phyloP scores from a whole-genome alignment of 495 filamentous ascomycete genomes.

The Choiromyces venosus region DNA sequence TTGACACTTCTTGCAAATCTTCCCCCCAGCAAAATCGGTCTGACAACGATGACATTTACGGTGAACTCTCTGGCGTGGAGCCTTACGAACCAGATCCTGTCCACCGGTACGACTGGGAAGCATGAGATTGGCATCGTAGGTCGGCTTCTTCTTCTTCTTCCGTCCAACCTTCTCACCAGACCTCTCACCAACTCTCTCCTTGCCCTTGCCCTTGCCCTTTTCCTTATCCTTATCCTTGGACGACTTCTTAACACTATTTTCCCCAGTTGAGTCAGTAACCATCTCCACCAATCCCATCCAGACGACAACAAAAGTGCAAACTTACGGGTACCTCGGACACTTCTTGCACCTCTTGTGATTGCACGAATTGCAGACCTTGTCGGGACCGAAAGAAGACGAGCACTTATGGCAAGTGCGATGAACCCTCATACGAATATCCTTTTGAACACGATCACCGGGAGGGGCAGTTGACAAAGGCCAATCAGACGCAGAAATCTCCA shows the following conservation, averaged over 20 bases:
- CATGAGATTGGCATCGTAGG: constrained; percentile 48
- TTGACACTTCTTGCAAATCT: constrained; percentile 63
- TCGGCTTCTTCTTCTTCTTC: constrained; percentile 43
- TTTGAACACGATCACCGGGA: constrained; percentile 60
- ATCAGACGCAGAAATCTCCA: constrained; percentile 37
- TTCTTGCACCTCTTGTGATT: constrained; percentile 71
- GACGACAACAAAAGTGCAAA: not conserved
- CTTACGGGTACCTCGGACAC: constrained; percentile 64
- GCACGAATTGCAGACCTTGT: constrained; percentile 66
- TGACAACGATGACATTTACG: constrained; percentile 73
- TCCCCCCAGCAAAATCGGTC: constrained; percentile 56
- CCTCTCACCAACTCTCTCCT: constrained; percentile 40
- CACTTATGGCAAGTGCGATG: constrained; percentile 77
- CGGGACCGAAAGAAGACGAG: constrained; percentile 62
- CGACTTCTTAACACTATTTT: constrained; percentile 45
- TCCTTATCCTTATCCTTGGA: constrained; percentile 47
- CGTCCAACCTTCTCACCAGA: constrained; percentile 41
- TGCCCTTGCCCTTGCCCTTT: constrained; percentile 47
- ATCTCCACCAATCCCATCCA: no score
- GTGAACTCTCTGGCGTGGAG: constrained; percentile 62
- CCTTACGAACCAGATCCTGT: constrained; percentile 64
- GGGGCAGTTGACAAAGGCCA: constrained; percentile 38
- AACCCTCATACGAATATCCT: constrained; percentile 85
- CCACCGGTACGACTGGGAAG: constrained; percentile 60
- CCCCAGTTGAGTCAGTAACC: constrained; percentile 16